Conservation (phyloP, 2,329 filamentous ascomycete genomes). For the Malbranchea zuffiana region DNA sequence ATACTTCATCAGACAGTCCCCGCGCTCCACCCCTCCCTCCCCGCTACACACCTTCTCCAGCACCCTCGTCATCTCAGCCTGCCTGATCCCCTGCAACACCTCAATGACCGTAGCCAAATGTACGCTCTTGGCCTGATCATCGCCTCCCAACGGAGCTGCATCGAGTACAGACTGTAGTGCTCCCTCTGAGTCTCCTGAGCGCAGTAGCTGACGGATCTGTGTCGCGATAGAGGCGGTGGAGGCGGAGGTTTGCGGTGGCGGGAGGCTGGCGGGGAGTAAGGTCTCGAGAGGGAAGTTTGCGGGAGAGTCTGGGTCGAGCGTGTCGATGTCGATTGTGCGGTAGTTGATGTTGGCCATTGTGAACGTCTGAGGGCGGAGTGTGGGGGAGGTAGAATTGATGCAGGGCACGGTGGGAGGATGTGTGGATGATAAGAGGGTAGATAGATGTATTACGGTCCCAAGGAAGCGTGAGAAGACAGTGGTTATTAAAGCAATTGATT, state of each 20-base stretch:
- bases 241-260: slow-evolving; percentile 59
- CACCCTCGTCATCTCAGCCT: slow-evolving; percentile 86
- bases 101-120: slow-evolving; percentile 83
- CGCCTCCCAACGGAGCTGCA: slow-evolving; percentile 58
- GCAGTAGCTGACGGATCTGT: slow-evolving; percentile 77
- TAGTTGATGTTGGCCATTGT: slow-evolving; percentile 44
- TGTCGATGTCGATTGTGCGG: slow-evolving; percentile 91
- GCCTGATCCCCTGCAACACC: slow-evolving; percentile 90
- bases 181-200: slow-evolving; percentile 77
- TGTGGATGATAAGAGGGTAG: too few relatives aligned
- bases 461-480: too few relatives aligned
- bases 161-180: slow-evolving; percentile 76
- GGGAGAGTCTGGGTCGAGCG: slow-evolving; percentile 77
- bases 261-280: slow-evolving; percentile 60
- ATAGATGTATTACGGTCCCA: too few relatives aligned
- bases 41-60: slow-evolving; percentile 68
- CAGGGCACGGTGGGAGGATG: background rate
- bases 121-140: slow-evolving; percentile 56
- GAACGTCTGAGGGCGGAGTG: background rate
- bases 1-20: slow-evolving; percentile 97
- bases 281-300: slow-evolving; percentile 84
- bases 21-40: slow-evolving; percentile 67
- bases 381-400: background rate
- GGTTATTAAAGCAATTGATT: too few relatives aligned
- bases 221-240: slow-evolving; percentile 67